Conservation (phyloP, 2,329 filamentous ascomycete genomes). For the Fusarium xyrophilum region DNA sequence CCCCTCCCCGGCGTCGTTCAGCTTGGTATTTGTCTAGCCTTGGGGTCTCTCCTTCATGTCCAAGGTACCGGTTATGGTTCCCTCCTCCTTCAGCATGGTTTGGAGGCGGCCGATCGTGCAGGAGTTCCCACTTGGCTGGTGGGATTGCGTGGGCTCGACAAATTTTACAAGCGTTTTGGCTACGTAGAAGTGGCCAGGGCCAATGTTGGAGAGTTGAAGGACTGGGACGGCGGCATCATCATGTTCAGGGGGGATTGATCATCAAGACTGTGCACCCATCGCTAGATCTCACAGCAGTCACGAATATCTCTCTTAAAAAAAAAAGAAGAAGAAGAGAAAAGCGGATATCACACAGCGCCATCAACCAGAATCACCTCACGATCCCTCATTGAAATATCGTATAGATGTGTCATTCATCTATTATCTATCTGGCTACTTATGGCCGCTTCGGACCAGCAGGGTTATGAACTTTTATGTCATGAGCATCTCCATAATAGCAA, state of each 20-base stretch:
- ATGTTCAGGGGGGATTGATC: constrained; percentile 48
- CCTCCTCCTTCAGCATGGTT: constrained; percentile 43
- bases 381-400: background rate
- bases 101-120: constrained; percentile 41
- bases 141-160: constrained; percentile 43
- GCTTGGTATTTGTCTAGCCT: constrained; percentile 49
- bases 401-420: constrained; percentile 3
- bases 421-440: background rate
- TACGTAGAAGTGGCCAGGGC: constrained; percentile 47
- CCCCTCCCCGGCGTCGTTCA: constrained; percentile 40
- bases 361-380: background rate
- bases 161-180: constrained; percentile 45
- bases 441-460: constrained; percentile 8
- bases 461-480: constrained; percentile 9
- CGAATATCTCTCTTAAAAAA: background rate
- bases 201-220: constrained; percentile 47
- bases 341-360: background rate
- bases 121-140: constrained; percentile 46
- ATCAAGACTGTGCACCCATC: background rate
- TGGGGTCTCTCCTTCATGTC: constrained; percentile 40
- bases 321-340: background rate
- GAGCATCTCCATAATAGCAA: constrained; percentile 14
- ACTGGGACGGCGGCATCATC: constrained; percentile 48
- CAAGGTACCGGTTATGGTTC: constrained; percentile 46
- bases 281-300: background rate